Evolutionary conservation across 768 basidiomycete species (phyloP), one percentile per base, ranked within the genome.

Genomic region (Trametes sanguinea): DNA sequence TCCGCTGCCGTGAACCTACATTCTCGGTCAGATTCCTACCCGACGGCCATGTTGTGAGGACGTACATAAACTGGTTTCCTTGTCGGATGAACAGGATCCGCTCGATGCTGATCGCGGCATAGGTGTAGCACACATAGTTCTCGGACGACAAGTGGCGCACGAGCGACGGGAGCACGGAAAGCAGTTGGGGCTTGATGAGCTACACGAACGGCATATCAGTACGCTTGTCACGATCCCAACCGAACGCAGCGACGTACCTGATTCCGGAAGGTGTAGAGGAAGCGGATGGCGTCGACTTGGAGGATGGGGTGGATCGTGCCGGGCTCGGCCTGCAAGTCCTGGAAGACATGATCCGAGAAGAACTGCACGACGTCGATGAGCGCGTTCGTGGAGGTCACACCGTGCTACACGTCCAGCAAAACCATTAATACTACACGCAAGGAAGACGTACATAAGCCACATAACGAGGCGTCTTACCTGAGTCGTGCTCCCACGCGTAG

Each of bases 71-170:
- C 64, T 85, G 83, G 4, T 81, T 81, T 3, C 85, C 85, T 68
- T 90, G 87, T 71, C 92, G 94, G 74, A 98, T 97, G 75, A 87
- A 93, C 43, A 99, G 76, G 56, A 98, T 88, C 6, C 95, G 85
- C 70, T 99, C 97, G 70, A 99, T 95, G n/a, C 95, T 94, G 68
- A 98, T 95, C 16, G 97, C 95, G 8, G 95, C 94, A 74, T 98
- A 98, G 0, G 96, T 95, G 69, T 91, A 96, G 29, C 90, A 89
- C 51, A 98, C 96, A 75, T 94, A 95, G 71, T 94, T 94, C 54
- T 82, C 78, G 17, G 92, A 93, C 5, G 80, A 77, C 37, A 98
- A 85, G 72, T 96, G 95, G 11, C 81, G 86, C 30, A 89, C 84
- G 9, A 98, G 85, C 17, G 92, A 80, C 0, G 96, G 97, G 1